These are phyloP conservation scores for Leccinum angustisporum DNA, from an alignment of 1,284 basidiomycete genomes.

Conservation along the genomic window DNA sequence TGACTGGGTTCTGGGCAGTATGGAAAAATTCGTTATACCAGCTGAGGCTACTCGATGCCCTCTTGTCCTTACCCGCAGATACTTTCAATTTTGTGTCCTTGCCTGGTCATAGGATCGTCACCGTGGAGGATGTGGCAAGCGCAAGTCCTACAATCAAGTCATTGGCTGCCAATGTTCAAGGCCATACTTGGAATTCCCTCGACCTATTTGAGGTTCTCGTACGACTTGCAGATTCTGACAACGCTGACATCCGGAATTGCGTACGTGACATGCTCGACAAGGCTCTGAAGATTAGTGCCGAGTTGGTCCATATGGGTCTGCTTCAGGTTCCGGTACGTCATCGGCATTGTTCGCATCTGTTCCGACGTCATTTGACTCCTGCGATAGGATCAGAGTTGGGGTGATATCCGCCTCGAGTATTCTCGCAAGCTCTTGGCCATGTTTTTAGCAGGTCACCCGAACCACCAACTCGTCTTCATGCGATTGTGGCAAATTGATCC, in stretches of 20 bases:
- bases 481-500: slow-evolving; percentile 91
- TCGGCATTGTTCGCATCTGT: not conserved
- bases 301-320: slow-evolving; percentile 91
- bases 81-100: slow-evolving; percentile 89
- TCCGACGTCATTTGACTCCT: slow-evolving; percentile 2
- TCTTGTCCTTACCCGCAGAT: slow-evolving; percentile 85
- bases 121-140: slow-evolving; percentile 80
- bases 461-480: slow-evolving; percentile 96
- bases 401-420: slow-evolving; percentile 83
- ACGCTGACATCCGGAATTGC: slow-evolving; percentile 66
- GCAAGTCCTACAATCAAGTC: slow-evolving; percentile 85
- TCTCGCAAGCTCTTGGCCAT: slow-evolving; percentile 83
- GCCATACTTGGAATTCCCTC: slow-evolving; percentile 91
- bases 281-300: slow-evolving; percentile 90
- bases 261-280: slow-evolving; percentile 91
- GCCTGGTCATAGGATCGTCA: slow-evolving; percentile 78
- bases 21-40: slow-evolving; percentile 90
- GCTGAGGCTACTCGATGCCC: slow-evolving; percentile 82
- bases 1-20: slow-evolving; percentile 75
- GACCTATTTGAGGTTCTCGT: slow-evolving; percentile 91
- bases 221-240: slow-evolving; percentile 70
- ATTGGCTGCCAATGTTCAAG: slow-evolving; percentile 82
- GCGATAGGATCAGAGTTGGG: slow-evolving; percentile 77
- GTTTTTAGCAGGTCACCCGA: slow-evolving; percentile 92
- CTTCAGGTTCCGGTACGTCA: slow-evolving; percentile 77